phyloP scores from a whole-genome alignment of 2,329 filamentous ascomycete genomes.

The Neopestalotiopsis rosae region DNA sequence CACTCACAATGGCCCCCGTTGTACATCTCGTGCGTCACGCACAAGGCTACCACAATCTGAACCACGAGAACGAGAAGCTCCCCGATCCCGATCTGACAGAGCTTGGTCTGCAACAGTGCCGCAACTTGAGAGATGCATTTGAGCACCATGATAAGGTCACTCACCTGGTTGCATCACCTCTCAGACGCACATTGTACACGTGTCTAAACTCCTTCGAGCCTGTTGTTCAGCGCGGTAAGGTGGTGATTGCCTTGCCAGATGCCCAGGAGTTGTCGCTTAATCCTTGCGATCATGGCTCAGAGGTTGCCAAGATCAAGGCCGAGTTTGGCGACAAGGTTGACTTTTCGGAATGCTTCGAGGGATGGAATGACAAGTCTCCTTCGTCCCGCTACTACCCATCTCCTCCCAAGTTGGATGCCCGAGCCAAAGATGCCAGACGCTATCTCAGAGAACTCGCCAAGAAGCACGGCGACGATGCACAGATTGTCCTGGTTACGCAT shows the following conservation, averaged over 20 bases:
- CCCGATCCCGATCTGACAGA: slow-evolving; percentile 81
- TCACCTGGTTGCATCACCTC: slow-evolving; percentile 77
- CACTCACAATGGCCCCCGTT: slow-evolving; percentile 51
- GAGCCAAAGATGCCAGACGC: slow-evolving; percentile 65
- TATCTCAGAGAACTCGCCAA: slow-evolving; percentile 58
- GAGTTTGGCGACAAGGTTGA: slow-evolving; percentile 71
- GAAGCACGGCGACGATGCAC: slow-evolving; percentile 52
- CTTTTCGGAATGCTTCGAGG: slow-evolving; percentile 61
- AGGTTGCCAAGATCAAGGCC: slow-evolving; percentile 55
- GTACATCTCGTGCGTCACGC: slow-evolving; percentile 76
- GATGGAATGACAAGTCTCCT: slow-evolving; percentile 73
- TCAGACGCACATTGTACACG: slow-evolving; percentile 82
- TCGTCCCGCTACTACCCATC: slow-evolving; percentile 52
- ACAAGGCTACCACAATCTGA: slow-evolving; percentile 83
- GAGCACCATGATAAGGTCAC: slow-evolving; percentile 69
- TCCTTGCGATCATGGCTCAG: slow-evolving; percentile 78
- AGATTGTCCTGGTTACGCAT: slow-evolving; percentile 81
- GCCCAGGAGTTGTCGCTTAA: slow-evolving; percentile 79
- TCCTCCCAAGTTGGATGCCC: slow-evolving; percentile 58
- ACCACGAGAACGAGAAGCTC: slow-evolving; percentile 69
- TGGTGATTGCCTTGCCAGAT: slow-evolving; percentile 72
- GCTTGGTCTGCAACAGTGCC: slow-evolving; percentile 78
- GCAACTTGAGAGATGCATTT: slow-evolving; percentile 64
- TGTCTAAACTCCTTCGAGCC: slow-evolving; percentile 72
- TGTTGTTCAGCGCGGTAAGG: slow-evolving; percentile 49